Base-by-base conservation (phyloP, 2,329 filamentous ascomycete species). In the Pleomassaria siparia region DNA sequence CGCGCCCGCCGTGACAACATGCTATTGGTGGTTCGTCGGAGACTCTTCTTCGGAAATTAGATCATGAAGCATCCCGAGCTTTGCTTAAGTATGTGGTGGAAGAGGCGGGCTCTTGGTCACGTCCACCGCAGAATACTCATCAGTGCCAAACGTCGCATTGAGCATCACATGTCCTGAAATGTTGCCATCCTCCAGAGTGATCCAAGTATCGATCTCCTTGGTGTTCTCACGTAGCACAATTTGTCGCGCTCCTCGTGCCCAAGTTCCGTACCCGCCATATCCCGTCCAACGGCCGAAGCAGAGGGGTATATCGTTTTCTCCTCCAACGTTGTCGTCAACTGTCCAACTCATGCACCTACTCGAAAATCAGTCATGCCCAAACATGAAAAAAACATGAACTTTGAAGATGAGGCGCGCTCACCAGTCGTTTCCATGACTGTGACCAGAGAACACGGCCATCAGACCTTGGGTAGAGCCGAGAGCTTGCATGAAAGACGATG, bases 211-310 rank as follows among this genome's bases (percentile, higher is more conserved):
- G 0, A 82, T 66, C 29, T 75, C 74, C 16, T 60, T 56, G 18
- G 65, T 65, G 1, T 70, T 61, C 32, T 79, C 71, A 2, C 74
- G 69, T 1, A 86, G 54, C 2, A 74, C 55, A 11, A 87, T 69
- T 55, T 85, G 80, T 1, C 83, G 73, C 4, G 77, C 76, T 1
- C 85, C 86, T 0, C 85, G 78, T 9, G 79, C 77, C 80, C 81
- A 87, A 37, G 75, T 74, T 16, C 26, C 55, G 55, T 89, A 89
- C 0, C 86, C 86, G 0, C 85, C 86, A 46, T 88, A 88, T 0
- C 86, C 86, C 0, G 82, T 79, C 55, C 86, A 85, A 54, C 86
- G 81, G 4, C 83, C 83, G 54, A 82, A 82, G 58, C 85, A 87
- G 55, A 79, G 49, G 35, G 69, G 62, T 5, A 74, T 43, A 1